A percentile compares a stretch with the other conserved stretches of the same genome.
Evolutionary conservation across 1,139 yeast species (phyloP).

Genomic region (Saccharomyces hybrid): DNA sequence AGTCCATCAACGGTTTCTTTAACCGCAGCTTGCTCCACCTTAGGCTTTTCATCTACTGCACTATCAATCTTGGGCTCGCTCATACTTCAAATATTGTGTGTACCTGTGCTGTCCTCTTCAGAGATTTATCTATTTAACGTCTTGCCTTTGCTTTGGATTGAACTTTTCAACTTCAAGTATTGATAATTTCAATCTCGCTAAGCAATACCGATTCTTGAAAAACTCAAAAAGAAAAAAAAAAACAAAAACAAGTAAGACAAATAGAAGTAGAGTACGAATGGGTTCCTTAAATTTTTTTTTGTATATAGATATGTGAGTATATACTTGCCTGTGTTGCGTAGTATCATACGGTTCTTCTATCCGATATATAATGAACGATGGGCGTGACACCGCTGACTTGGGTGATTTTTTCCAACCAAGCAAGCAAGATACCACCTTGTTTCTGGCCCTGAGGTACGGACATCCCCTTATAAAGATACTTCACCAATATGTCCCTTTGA

Average conservation of each 20-base stretch:
- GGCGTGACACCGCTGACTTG: slow-evolving; percentile 84
- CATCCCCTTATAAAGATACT: slow-evolving; percentile 85
- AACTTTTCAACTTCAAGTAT: not conserved
- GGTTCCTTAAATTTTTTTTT: not conserved
- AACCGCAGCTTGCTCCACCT: not conserved
- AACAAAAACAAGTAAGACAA: no score
- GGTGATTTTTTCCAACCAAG: slow-evolving; percentile 89
- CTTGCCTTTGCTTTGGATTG: not conserved
- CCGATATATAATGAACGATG: slow-evolving; percentile 76
- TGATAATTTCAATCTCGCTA: not conserved
- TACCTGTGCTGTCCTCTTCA: not conserved
- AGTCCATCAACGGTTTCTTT: not conserved
- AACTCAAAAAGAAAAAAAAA: not conserved
- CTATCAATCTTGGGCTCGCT: not conserved
- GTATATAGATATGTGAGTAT: not conserved
- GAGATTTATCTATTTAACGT: not conserved
- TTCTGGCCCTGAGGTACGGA: slow-evolving; percentile 66
- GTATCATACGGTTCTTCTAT: slow-evolving; percentile 59
- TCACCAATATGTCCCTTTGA: slow-evolving; percentile 72
- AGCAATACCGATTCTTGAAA: not conserved
- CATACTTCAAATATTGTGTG: not conserved
- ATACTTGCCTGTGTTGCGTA: not conserved
- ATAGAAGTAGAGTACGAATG: not conserved
- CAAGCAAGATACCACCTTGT: slow-evolving; percentile 76
- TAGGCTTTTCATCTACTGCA: not conserved